Evolutionary conservation across 441 rosid species (phyloP), one percentile per base, ranked within the genome.

Genomic region (Pelargonium myrrhifolium): DNA sequence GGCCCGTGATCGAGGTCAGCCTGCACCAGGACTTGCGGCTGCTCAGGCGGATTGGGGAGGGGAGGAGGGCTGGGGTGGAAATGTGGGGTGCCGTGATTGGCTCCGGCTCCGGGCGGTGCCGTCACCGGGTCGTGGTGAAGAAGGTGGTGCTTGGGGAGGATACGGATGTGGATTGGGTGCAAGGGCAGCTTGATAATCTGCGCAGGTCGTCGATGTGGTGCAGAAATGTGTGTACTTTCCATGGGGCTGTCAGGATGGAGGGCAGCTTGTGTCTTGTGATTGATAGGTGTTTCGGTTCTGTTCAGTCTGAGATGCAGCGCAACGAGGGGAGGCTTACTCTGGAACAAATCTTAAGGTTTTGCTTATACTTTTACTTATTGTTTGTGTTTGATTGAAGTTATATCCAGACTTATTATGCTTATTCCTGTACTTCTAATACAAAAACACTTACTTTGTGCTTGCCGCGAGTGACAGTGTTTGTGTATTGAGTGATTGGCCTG

Each of bases 271-370:
- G 85, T 62, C 81, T 95, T 39, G 91, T 95, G 65, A 88, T 84
- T 89, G 99, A 95, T 31, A 81, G 86, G 71, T 95, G 96, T 31
- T 76, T 59, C 61, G 98, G 98, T 9, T 94, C 99, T 67, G 90
- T 94, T 68, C 87, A 84, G 74, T 90, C 94, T 2, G 98, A 87
- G 77, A 95, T 95, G 99, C 82, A 81, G 82, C 83, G 85, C 35
- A 92, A 89, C 71, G 96, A 91, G 81, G 98, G 98, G 65, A 80
- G 98, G 71, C 90, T 93, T 68, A 93, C 97, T 72, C 80, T 93
- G 79, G 96, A 90, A 80, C 98, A 93, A 82, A 89, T 93, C 72
- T 73, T 93, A 67, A 91, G 98, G 99, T 92, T 79, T 62, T 64
- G 51, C 53, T 68, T 59, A 7, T 15, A 20, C 47, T 43, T 55